A percentile compares a stretch with the other conserved stretches of the same genome.
phyloP scores from a whole-genome alignment of 2,329 filamentous ascomycete genomes.

The Exophiala phaeomuriformis region DNA sequence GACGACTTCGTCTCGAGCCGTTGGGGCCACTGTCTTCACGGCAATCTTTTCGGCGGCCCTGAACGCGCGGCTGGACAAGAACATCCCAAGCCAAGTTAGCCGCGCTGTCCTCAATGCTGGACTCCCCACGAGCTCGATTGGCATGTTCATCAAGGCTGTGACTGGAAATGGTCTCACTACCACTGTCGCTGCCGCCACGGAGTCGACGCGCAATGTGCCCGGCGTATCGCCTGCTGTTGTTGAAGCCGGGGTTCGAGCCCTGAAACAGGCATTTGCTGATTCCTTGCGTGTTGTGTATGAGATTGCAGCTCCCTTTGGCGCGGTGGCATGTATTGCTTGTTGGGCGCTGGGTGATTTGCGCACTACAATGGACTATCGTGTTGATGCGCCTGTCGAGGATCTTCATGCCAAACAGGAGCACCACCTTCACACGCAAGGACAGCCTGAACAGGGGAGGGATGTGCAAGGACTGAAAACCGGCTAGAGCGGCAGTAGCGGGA shows the following conservation, averaged over 20 bases:
- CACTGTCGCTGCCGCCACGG: not conserved
- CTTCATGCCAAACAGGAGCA: constrained; percentile 19
- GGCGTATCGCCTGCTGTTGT: constrained; percentile 16
- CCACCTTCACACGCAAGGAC: not conserved
- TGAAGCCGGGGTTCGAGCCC: constrained; percentile 1
- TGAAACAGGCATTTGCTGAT: constrained; percentile 22
- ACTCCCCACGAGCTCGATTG: constrained; percentile 11
- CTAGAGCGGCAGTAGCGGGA: no score
- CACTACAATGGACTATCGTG: constrained; percentile 23
- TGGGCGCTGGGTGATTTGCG: constrained; percentile 21
- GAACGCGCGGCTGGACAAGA: constrained; percentile 9
- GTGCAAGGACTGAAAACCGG: no score
- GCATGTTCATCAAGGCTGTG: constrained; percentile 14
- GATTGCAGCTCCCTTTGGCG: constrained; percentile 20
- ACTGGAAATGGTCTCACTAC: constrained; percentile 15
- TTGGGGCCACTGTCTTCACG: constrained; percentile 21
- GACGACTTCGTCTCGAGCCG: constrained; percentile 19
- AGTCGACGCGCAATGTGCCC: not conserved
- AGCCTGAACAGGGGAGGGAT: no score
- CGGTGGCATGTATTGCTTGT: constrained; percentile 17
- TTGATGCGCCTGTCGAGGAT: constrained; percentile 24
- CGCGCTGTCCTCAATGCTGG: constrained; percentile 14
- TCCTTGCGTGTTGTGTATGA: constrained; percentile 21
- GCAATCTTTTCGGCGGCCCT: constrained; percentile 21
- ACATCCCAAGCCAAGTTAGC: constrained; percentile 14